Percentiles rank a stretch among this genome's conserved stretches.
These are phyloP conservation scores for Harringtonia lauricola DNA, from an alignment of 2,329 filamentous ascomycete genomes.

Conservation along the genomic window DNA sequence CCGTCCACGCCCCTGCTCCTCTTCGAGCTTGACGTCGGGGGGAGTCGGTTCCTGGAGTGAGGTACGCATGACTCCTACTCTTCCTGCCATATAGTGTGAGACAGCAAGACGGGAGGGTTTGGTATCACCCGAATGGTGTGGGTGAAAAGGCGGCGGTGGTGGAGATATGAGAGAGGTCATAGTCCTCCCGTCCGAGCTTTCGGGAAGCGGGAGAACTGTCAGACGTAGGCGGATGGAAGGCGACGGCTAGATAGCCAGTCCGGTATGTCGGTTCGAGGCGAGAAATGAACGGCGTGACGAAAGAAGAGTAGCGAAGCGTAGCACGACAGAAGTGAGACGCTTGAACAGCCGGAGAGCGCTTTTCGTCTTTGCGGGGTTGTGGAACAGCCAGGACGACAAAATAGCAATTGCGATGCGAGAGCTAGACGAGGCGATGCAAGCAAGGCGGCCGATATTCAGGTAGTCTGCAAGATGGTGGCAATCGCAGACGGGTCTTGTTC, in stretches of 20 bases:
- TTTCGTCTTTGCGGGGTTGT: not conserved
- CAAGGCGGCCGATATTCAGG: not conserved
- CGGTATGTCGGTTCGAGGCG: not conserved
- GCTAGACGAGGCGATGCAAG: not conserved
- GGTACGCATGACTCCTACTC: conserved; percentile 24
- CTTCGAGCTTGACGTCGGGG: conserved; percentile 29
- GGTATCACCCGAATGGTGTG: conserved; percentile 25
- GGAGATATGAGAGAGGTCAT: conserved; percentile 30
- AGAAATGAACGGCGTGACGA: not conserved
- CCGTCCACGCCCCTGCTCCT: conserved; percentile 25
- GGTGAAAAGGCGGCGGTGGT: conserved; percentile 7
- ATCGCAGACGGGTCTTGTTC: not conserved
- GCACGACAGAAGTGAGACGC: conserved; percentile 1
- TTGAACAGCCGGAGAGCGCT: not conserved
- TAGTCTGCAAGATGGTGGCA: not conserved
- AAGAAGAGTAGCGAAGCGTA: not conserved
- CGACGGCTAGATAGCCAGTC: too few species aligned
- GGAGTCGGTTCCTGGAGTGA: conserved; percentile 29
- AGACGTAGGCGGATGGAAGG: too few species aligned
- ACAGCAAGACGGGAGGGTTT: conserved; percentile 24
- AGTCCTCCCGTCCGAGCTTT: conserved; percentile 11
- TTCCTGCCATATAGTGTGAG: conserved; percentile 25
- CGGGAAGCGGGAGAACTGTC: too few species aligned
- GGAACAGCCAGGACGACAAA: not conserved
- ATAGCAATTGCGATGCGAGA: not conserved